These are phyloP conservation scores for Entonaema liquescens DNA, from an alignment of 495 filamentous ascomycete genomes.

Conservation along the genomic window DNA sequence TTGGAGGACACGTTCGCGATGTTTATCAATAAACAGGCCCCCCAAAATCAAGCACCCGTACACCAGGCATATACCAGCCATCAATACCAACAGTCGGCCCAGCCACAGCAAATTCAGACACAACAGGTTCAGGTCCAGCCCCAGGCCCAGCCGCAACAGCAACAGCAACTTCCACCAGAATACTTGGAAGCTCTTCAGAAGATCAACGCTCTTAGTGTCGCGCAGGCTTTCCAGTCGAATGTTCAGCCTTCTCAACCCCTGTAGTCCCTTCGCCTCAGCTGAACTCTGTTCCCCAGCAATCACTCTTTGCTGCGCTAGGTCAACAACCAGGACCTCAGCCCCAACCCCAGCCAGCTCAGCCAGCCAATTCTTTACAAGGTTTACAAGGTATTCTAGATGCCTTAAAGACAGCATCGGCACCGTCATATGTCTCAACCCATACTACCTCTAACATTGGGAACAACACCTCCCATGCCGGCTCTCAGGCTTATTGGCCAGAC, in stretches of 20 bases:
- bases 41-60: conserved; percentile 45
- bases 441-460: neutral
- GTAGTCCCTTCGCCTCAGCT: neutral
- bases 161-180: neutral
- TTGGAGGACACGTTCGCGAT: conserved; percentile 44
- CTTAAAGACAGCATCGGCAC: conserved; percentile 1
- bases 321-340: neutral
- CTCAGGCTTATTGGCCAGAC: neutral
- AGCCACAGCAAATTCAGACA: conserved; percentile 21
- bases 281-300: neutral
- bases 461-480: neutral
- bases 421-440: neutral
- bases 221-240: conserved; percentile 42
- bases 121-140: conserved; percentile 40
- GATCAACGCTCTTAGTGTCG: conserved; percentile 6
- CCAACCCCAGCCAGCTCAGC: neutral
- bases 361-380: neutral
- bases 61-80: conserved; percentile 12
- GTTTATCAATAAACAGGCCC: conserved; percentile 45
- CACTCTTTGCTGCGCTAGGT: neutral
- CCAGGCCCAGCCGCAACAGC: conserved; percentile 37
- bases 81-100: conserved; percentile 9
- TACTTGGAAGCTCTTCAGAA: conserved; percentile 35
- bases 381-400: conserved; percentile 6
- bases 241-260: conserved; percentile 10